Base-by-base conservation (phyloP, 345 rosid genomes). In the Orychophragmus violaceus region DNA sequence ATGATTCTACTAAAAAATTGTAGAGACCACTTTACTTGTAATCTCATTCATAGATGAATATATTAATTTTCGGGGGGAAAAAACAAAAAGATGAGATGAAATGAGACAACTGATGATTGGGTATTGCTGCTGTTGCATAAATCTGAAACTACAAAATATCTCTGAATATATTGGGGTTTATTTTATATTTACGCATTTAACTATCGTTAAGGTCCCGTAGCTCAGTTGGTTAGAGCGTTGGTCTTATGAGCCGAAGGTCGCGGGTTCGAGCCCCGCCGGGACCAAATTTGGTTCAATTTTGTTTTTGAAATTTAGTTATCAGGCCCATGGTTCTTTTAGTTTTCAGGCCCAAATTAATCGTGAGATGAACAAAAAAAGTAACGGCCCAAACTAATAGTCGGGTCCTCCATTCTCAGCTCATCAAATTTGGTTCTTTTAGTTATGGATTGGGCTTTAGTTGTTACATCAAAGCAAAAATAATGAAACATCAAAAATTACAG, bases 201-300 rank as follows among this genome's bases (percentile, higher is more conserved):
- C 0, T 2, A 22, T 4, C 0, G 62, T 12, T 7, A 30, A 11
- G 91, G 87, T 92, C 98, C 95, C 90, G 95, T 89, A 89, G 98
- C 95, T 92, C 97, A 89, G 98, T 87, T 87, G 98, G 96, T 87
- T 90, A 90, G 97, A 90, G 97, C 96, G 90, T 90, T 90, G 98
- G 94, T 89, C 94, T 89, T 87, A 83, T 89, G 94, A 89, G 96
- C 91, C 91, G 89, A 89, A 86, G 81, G 96, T 87, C 87, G 89
- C 93, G 89, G 85, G 87, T 89, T 87, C 87, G 96, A 85, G 81
- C 89, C 89, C 85, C 90, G 93, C 93, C 83, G 88, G 88, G 87
- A 88, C 84, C 92, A 83, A 30, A 5, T 5, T 16, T 8, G 0
- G 12, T 1, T 6, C 1, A 5, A 0, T 0, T 51, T 13, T 51